Evolutionary conservation across 2,329 filamentous ascomycete species (phyloP).

Genomic region (Fusarium sp.): DNA sequence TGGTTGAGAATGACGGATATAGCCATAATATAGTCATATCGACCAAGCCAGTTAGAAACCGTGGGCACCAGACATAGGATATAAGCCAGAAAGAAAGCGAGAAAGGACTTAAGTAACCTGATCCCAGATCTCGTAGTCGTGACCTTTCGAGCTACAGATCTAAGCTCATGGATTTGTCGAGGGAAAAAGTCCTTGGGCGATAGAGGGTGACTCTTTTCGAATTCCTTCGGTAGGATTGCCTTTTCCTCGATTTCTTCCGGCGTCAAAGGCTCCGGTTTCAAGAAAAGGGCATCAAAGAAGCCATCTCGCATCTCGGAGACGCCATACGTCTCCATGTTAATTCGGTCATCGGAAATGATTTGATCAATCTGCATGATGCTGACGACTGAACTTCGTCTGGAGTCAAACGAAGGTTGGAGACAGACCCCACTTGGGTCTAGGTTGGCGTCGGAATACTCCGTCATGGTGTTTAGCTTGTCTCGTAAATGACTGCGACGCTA

Average conservation of each 20-base stretch:
- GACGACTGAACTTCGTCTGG: conserved; percentile 44
- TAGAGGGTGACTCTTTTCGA: conserved; percentile 60
- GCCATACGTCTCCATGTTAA: conserved; percentile 56
- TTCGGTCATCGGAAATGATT: conserved; percentile 49
- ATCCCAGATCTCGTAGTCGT: conserved; percentile 64
- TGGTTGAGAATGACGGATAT: conserved; percentile 70
- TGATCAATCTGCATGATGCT: conserved; percentile 51
- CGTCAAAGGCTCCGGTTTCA: conserved; percentile 55
- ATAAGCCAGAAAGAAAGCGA: conserved; percentile 69
- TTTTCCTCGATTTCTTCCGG: conserved; percentile 54
- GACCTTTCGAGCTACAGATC: conserved; percentile 54
- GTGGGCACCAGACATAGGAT: conserved; percentile 64
- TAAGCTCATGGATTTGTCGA: conserved; percentile 59
- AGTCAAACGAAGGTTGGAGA: conserved; percentile 38
- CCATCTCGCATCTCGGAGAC: conserved; percentile 58
- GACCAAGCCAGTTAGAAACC: conserved; percentile 63
- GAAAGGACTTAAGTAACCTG: conserved; percentile 63
- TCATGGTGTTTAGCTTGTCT: neutral
- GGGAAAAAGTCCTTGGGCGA: conserved; percentile 61
- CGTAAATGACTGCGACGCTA: neutral
- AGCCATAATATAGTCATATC: conserved; percentile 66
- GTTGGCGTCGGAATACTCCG: neutral
- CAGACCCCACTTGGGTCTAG: conserved; percentile 16
- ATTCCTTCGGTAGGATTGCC: conserved; percentile 59
- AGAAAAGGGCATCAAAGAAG: conserved; percentile 62